Evolutionary conservation across 1,139 yeast species (phyloP).

Genomic region (Candida sp.): DNA sequence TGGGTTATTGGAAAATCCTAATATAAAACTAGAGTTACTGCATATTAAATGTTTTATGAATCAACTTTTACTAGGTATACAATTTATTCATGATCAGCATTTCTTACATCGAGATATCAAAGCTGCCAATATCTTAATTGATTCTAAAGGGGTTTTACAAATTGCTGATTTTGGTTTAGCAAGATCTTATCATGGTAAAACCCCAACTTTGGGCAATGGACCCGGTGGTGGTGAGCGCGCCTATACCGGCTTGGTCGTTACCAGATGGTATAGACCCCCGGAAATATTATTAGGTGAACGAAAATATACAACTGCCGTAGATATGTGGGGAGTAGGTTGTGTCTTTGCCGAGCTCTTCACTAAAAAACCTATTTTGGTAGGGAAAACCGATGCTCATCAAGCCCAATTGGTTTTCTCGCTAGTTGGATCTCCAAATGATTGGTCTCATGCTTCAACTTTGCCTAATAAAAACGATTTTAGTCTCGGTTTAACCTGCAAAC

Average conservation of each 20-base stretch:
- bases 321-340: conserved; percentile 97
- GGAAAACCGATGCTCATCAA: conserved; percentile 88
- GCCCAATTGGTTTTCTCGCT: conserved; percentile 76
- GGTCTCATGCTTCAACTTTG: conserved; percentile 63
- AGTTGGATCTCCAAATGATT: conserved; percentile 75
- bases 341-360: conserved; percentile 90
- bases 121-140: conserved; percentile 87
- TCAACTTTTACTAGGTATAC: conserved; percentile 77
- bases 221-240: conserved; percentile 76
- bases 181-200: conserved; percentile 68
- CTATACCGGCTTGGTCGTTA: conserved; percentile 90
- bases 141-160: conserved; percentile 71
- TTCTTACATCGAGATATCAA: conserved; percentile 89
- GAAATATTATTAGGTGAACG: conserved; percentile 85
- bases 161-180: conserved; percentile 95
- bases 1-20: conserved; percentile 85
- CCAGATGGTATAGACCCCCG: conserved; percentile 98
- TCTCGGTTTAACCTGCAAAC: conserved; percentile 44
- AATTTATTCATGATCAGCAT: conserved; percentile 71
- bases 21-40: conserved; percentile 54
- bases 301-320: conserved; percentile 88
- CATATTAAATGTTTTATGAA: conserved; percentile 83
- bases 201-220: conserved; percentile 52
- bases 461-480: conserved; percentile 54
- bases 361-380: conserved; percentile 79